Conservation (phyloP, 148 eudicot genomes). For the Amaranthus hypochondriacus region DNA sequence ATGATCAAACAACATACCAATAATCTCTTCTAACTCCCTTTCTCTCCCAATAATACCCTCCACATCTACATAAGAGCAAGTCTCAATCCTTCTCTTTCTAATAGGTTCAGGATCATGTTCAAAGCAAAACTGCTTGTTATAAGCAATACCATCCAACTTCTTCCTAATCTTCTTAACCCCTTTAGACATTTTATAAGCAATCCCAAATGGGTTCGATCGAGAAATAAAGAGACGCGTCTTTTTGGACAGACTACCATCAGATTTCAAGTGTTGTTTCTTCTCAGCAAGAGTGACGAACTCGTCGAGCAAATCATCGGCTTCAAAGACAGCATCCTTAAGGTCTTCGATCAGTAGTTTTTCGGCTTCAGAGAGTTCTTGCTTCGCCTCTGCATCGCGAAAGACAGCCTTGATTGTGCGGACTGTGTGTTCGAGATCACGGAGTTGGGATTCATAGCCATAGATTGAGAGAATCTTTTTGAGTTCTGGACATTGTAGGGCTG, state of each 20-base stretch:
- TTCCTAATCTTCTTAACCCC: background rate
- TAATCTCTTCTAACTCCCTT: background rate
- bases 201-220: background rate
- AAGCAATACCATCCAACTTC: background rate
- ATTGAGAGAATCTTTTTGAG: background rate
- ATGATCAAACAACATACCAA: background rate
- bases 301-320: background rate
- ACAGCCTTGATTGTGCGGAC: background rate
- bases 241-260: background rate
- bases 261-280: background rate
- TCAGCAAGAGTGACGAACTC: constrained; percentile 3
- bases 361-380: background rate
- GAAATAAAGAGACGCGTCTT: background rate
- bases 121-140: background rate
- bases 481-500: background rate
- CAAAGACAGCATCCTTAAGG: background rate
- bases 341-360: background rate
- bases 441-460: background rate
- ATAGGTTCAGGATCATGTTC: background rate
- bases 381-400: background rate
- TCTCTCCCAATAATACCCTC: background rate
- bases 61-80: background rate
- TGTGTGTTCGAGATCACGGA: background rate
- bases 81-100: background rate
- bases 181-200: background rate